Percentiles rank a stretch among this genome's conserved stretches.
Evolutionary conservation across 2,329 filamentous ascomycete species (phyloP).

Genomic region (Ceratocystis alfenasii): DNA sequence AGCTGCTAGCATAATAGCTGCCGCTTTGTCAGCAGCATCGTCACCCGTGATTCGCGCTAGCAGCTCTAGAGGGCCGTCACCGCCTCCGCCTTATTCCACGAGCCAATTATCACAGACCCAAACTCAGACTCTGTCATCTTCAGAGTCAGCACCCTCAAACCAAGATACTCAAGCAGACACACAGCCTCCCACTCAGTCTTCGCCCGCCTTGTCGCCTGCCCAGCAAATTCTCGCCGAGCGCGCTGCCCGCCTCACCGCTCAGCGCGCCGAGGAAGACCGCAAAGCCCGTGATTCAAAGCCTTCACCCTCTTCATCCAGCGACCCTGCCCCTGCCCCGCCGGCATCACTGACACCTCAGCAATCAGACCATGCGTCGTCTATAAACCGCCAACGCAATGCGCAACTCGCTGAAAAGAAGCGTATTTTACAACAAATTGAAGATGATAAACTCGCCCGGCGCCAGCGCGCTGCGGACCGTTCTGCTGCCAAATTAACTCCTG

Average conservation of each 20-base stretch:
- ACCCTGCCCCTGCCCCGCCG: slow-evolving; percentile 26
- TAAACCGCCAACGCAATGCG: slow-evolving; percentile 53
- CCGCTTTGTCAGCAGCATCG: slow-evolving; percentile 23
- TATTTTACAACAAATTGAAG: slow-evolving; percentile 62
- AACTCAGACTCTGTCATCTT: slow-evolving; percentile 21
- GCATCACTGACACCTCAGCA: slow-evolving; percentile 23
- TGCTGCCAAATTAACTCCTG: slow-evolving; percentile 26
- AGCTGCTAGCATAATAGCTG: slow-evolving; percentile 20
- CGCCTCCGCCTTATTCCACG: slow-evolving; percentile 22
- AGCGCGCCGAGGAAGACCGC: slow-evolving; percentile 27
- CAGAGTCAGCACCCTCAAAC: slow-evolving; percentile 21
- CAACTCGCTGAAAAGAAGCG: slow-evolving; percentile 47
- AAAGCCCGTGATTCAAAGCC: slow-evolving; percentile 28
- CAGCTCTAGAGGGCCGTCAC: slow-evolving; percentile 22
- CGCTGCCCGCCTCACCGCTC: slow-evolving; percentile 34
- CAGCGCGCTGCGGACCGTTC: slow-evolving; percentile 33
- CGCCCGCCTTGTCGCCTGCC: neutral
- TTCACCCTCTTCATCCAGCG: slow-evolving; percentile 23
- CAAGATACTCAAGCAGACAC: neutral
- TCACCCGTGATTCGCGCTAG: slow-evolving; percentile 21
- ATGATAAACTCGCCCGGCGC: slow-evolving; percentile 58
- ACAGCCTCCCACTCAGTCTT: neutral
- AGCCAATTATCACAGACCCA: slow-evolving; percentile 19
- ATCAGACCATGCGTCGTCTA: slow-evolving; percentile 40
- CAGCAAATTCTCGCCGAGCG: slow-evolving; percentile 40